A percentile compares a stretch with the other conserved stretches of the same genome.
Evolutionary conservation across 208 protist species (phyloP).

Genomic region (Spongospora subterranea): DNA sequence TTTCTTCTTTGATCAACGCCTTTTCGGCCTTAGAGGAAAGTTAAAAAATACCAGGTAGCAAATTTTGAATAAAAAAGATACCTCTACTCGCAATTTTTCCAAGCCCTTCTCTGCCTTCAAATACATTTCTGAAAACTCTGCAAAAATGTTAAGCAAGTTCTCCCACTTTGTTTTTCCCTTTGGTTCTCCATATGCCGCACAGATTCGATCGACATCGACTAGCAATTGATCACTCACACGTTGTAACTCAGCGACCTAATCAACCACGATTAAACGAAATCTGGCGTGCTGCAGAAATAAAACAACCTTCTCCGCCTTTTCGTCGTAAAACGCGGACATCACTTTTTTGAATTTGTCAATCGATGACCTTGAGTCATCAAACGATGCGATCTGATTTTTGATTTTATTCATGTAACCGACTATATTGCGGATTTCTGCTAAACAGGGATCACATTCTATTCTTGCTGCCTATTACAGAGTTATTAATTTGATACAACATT

Average conservation of each 20-base stretch:
- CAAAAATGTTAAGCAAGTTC: not conserved
- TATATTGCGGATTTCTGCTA: conserved; percentile 11
- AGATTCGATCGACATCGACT: conserved; percentile 53
- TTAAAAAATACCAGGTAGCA: not conserved
- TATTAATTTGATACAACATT: not conserved
- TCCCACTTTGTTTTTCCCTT: conserved; percentile 51
- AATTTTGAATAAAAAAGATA: not conserved
- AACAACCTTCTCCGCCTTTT: not conserved
- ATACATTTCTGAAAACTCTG: conserved; percentile 51
- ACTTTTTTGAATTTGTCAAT: conserved; percentile 43
- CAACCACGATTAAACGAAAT: not conserved
- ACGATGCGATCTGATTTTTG: conserved; percentile 17
- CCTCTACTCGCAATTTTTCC: conserved; percentile 10
- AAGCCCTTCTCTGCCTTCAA: conserved; percentile 25
- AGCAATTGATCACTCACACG: not conserved
- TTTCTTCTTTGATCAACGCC: conserved; percentile 52
- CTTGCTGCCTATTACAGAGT: not conserved
- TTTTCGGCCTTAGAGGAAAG: not conserved
- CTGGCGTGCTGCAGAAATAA: not conserved
- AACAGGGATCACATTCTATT: conserved; percentile 52
- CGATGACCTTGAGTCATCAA: not conserved
- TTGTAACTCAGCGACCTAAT: not conserved
- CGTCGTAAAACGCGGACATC: conserved; percentile 24
- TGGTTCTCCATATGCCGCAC: not conserved
- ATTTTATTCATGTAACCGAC: conserved; percentile 48